Evolutionary conservation across 345 rosid species (phyloP), one percentile per base, ranked within the genome.

Genomic region (Kandelia obovata): DNA sequence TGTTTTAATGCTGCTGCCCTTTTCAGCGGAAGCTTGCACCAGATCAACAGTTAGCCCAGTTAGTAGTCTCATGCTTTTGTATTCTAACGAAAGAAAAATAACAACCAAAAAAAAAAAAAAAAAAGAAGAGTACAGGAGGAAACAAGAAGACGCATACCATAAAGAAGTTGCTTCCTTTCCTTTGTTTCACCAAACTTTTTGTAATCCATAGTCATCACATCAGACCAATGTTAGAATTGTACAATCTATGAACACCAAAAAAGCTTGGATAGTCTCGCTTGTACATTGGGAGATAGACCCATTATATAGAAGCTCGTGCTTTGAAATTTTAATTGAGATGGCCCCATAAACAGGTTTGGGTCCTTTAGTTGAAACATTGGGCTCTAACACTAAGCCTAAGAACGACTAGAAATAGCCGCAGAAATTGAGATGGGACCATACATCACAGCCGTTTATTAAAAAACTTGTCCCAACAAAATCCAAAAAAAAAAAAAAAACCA

Each of bases 1-100:
- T 61, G 9, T 47, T 65, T 58, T 62, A 57, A 35, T 46, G 57
- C 62, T 39, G 46, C 35, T 68, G 32, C 23, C 63, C 43, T 53
- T 73, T 28, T 26, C 17, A 3, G 27, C 17, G 1, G 5, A 52
- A 47, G 35, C 30, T 27, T 27, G 27, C 43, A 25, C 49, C 16
- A n/a, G 62, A 47, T 6, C 21, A 30, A 51, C 32, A 53, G 32
- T 19, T 61, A 49, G 53, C 30, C 7, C n/a, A 66, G 13, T 37
- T 17, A 23, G 35, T n/a, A 5, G 19, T 20, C 15, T 11, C 23
- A 2, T 60, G 5, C 20, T 47, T 47, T 39, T 64, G 37, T 57
- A 7, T n/a, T 27, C 2, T n/a, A 53, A 7, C 66, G 20, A 62
- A 52, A 32, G n/a, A 65, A 61, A 37, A 49, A 34, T 34, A 1